Base-by-base conservation (phyloP, 352 stramenopile species). In the Globisporangium barbulae region DNA sequence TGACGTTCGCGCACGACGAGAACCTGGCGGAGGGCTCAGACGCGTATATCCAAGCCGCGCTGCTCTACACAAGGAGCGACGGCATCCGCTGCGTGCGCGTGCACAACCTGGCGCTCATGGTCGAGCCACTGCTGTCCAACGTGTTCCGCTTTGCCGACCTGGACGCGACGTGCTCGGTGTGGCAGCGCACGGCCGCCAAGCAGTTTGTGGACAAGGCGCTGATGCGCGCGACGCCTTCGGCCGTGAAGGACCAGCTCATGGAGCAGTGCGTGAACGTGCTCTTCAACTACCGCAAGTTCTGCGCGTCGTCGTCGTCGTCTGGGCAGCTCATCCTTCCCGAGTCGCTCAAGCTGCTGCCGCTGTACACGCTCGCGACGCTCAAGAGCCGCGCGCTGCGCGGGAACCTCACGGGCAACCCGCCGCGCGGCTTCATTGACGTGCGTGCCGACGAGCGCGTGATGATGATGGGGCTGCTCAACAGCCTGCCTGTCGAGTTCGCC, bases 291-390 rank as follows among this genome's bases (percentile, higher is more conserved):
- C 89, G 91, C 73, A 95, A 96, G 69, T 81, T 94, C 62, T 97
- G 91, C 65, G 90, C 91, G 22, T 83, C 88, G n/a, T 91, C 90
- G 47, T 94, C 86, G n/a, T 92, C 88, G 19, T 90, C 85, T 0
- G 90, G 89, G 0, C 91, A 98, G 65, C 83, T 98, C 25, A 97
- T 98, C 42, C 72, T 98, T 21, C 91, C 91, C 15, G 91, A 98
- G 64, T 93, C 90, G 59, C 80, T 97, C 30, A 97, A 97, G 73
- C 62, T 97, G 47, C 67, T 98, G 68, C 91, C 91, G 35, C 67
- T 97, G 22, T 97, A 97, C 81, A 95, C 83, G 30, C 65, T 97
- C 35, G 83, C 83, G 58, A 88, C 88, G 17, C 69, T 97, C 21
- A 97, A 98, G 73, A 93, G 81, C 57, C 79, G 87, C 31, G 89